Conservation (phyloP, 257 asterid genomes). For the Craterostigma plantagineum region DNA sequence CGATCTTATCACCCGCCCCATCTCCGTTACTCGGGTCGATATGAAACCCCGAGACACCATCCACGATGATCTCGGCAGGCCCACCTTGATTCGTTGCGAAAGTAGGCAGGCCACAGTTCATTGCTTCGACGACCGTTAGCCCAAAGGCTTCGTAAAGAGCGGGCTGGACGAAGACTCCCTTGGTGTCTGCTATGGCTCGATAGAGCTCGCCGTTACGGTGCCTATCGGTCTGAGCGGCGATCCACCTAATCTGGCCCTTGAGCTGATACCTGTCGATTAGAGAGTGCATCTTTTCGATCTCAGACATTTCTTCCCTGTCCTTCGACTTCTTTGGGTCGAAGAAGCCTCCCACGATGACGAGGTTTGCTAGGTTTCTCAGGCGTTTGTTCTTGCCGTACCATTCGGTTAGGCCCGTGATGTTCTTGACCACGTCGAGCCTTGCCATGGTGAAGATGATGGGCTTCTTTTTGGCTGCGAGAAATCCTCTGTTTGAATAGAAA, state of each 20-base stretch:
- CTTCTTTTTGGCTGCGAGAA: slow-evolving; percentile 48
- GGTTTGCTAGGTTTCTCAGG: slow-evolving; percentile 58
- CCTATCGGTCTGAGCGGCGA: background rate
- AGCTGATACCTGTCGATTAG: background rate
- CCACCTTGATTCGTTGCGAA: slow-evolving; percentile 95
- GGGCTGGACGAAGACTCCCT: background rate
- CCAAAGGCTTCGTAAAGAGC: background rate
- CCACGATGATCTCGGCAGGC: slow-evolving; percentile 91
- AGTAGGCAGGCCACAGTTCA: slow-evolving; percentile 25
- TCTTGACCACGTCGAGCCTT: slow-evolving; percentile 74
- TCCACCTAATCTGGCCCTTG: background rate
- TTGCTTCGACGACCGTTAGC: background rate
- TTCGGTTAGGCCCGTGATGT: slow-evolving; percentile 62
- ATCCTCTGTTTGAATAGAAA: slow-evolving; percentile 31
- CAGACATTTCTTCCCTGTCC: background rate
- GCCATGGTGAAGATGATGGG: slow-evolving; percentile 96
- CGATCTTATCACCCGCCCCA: slow-evolving; percentile 70
- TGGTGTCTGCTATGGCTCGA: background rate
- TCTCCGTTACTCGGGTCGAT: slow-evolving; percentile 67
- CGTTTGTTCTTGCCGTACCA: slow-evolving; percentile 83
- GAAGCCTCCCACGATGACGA: slow-evolving; percentile 76
- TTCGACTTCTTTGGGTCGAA: slow-evolving; percentile 19
- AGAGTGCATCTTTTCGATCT: background rate
- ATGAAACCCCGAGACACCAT: slow-evolving; percentile 71
- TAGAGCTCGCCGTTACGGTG: background rate